Conservation (phyloP, 768 basidiomycete species). For the Suillus clintonianus region DNA sequence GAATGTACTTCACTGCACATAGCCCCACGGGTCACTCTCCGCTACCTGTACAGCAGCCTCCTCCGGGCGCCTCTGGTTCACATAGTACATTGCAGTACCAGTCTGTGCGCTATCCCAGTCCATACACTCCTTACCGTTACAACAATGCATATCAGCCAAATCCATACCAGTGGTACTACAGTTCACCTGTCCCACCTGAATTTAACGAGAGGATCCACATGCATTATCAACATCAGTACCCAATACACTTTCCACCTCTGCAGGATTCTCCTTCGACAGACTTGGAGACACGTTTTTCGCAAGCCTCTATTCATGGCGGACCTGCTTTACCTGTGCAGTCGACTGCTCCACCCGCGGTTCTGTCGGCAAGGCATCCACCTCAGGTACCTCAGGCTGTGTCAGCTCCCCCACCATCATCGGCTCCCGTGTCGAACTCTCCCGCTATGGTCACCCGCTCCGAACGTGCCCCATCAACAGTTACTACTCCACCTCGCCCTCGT, state of each 20-base stretch:
- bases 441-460: background rate
- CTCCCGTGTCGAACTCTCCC: constrained; percentile 6
- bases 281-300: constrained; percentile 15
- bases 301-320: constrained; percentile 14
- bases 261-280: constrained; percentile 21
- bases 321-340: constrained; percentile 13
- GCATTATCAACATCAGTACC: constrained; percentile 36
- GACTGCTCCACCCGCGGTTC: background rate
- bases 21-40: constrained; percentile 22
- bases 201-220: constrained; percentile 30
- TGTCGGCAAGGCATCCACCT: background rate
- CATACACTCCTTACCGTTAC: constrained; percentile 37
- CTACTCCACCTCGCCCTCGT: constrained; percentile 6
- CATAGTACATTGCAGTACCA: constrained; percentile 15
- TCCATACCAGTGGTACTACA: constrained; percentile 52
- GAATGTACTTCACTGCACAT: constrained; percentile 20
- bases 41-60: constrained; percentile 22
- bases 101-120: constrained; percentile 28
- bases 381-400: background rate
- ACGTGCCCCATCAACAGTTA: constrained; percentile 6
- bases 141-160: constrained; percentile 37
- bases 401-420: constrained; percentile 4
- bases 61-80: constrained; percentile 20
- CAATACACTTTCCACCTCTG: constrained; percentile 31
- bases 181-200: constrained; percentile 21